Base-by-base conservation (phyloP, 352 stramenopile genomes). In the Achlya hypogyna region DNA sequence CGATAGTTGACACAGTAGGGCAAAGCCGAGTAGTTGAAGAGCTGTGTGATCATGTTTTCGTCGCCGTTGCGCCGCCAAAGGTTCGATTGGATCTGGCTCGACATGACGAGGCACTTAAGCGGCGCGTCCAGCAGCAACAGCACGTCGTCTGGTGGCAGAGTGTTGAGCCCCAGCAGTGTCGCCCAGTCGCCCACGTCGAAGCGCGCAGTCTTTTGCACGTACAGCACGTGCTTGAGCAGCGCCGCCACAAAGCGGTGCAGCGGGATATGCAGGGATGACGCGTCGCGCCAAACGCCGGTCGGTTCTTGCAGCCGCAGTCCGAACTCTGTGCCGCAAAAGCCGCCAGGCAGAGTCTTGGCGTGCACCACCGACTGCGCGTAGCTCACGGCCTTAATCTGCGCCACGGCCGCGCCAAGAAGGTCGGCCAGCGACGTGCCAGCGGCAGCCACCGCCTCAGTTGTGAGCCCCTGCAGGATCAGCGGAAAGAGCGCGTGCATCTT, bases 21-120 rank as follows among this genome's bases (percentile, higher is more conserved):
- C 23, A 95, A 64, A 23, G 86, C 86, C 16, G 84, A 95, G 70
- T 95, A 95, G 72, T 95, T 95, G 77, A 93, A 95, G 43, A 95
- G 56, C 73, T 95, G 86, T 2, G 86, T 86, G 59, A 93, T 74
- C 86, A 95, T 95, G 58, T 91, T 95, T 69, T 95, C 86, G 66
- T 95, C 86, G 35, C 86, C 86, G 53, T 95, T 95, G 28, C 86
- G 79, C 22, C 86, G 79, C 86, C 86, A 95, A 23, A 95, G 52
- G 29, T 92, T 93, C 16, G 84, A 88, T 49, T 95, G 86, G 51
- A 95, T 95, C 68, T 95, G 86, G 20, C 82, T 89, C 51, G 82
- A 79, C 84, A 95, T 93, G 22, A 91, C 86, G 12, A 95, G 63
- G 62, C 82, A 89, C 14, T 84, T 84, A 43, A 95, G 71, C 4